Conservation (phyloP, 2,329 filamentous ascomycete genomes). For the Ceratocystis alfenasii region DNA sequence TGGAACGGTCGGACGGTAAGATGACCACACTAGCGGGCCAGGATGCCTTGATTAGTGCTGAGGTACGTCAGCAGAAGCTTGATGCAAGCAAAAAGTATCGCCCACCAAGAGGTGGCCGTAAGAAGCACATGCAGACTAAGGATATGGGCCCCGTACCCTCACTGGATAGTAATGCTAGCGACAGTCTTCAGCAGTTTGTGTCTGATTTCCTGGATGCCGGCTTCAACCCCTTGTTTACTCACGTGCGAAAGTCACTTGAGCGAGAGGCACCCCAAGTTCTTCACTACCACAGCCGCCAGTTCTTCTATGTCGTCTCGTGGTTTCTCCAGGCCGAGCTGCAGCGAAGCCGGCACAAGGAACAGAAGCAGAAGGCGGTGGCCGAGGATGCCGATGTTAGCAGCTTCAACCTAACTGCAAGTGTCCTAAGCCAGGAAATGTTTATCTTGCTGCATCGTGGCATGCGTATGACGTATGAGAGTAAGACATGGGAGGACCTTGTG, state of each 20-base stretch:
- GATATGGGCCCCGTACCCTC: conserved; percentile 65
- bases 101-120: conserved; percentile 55
- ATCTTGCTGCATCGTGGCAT: conserved; percentile 76
- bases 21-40: conserved; percentile 82
- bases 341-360: conserved; percentile 49
- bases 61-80: conserved; percentile 71
- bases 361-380: conserved; percentile 29
- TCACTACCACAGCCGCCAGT: conserved; percentile 67
- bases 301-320: conserved; percentile 87
- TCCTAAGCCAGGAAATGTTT: conserved; percentile 91
- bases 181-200: conserved; percentile 68
- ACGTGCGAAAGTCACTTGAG: conserved; percentile 79
- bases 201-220: conserved; percentile 89
- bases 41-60: conserved; percentile 62
- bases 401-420: conserved; percentile 77
- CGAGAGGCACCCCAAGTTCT: conserved; percentile 74
- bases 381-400: conserved; percentile 49
- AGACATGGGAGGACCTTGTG: conserved; percentile 76
- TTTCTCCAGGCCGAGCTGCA: conserved; percentile 77
- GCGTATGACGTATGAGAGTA: conserved; percentile 65
- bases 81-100: conserved; percentile 84
- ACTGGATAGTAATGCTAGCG: conserved; percentile 61
- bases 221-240: conserved; percentile 82
- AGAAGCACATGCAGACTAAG: conserved; percentile 50
- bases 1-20: conserved; percentile 75